A percentile compares a stretch with the other conserved stretches of the same genome.
Evolutionary conservation across 2,329 filamentous ascomycete species (phyloP).

Genomic region (Aspergillus pseudoglaucus): DNA sequence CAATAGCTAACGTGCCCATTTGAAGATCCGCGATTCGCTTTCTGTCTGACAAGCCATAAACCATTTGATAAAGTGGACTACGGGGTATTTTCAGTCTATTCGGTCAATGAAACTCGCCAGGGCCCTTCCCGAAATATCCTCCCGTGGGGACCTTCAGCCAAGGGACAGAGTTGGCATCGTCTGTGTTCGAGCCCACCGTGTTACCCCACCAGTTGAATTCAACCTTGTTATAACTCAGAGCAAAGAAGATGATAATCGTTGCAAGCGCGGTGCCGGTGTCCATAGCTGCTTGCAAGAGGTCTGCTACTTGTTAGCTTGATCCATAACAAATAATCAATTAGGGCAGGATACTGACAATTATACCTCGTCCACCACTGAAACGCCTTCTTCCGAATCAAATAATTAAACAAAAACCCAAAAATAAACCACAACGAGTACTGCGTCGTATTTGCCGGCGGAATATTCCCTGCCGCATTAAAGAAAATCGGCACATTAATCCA

Average conservation of each 20-base stretch:
- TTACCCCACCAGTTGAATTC: constrained; percentile 32
- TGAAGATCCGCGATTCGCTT: too few relatives aligned
- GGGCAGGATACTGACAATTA: constrained; percentile 18
- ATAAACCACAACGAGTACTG: constrained; percentile 30
- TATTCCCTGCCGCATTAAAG: constrained; percentile 28
- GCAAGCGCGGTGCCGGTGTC: constrained; percentile 29
- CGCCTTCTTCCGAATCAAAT: constrained; percentile 22
- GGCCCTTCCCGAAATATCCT: constrained; percentile 26
- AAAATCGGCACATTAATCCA: constrained; percentile 29
- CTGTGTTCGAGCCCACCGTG: constrained; percentile 27
- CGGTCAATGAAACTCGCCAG: constrained; percentile 17
- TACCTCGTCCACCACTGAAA: constrained; percentile 30
- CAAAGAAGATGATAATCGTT: constrained; percentile 28
- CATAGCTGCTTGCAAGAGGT: constrained; percentile 25
- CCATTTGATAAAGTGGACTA: too few relatives aligned
- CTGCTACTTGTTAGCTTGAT: background rate
- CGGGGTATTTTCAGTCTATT: too few relatives aligned
- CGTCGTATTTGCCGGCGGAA: constrained; percentile 27
- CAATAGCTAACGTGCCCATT: too few relatives aligned
- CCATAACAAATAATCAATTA: background rate
- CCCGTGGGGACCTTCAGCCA: constrained; percentile 24
- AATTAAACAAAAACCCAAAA: constrained; percentile 27
- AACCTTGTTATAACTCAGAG: constrained; percentile 24
- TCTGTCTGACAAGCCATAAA: too few relatives aligned
- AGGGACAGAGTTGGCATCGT: constrained; percentile 29